Evolutionary conservation across 257 asterid genomes (phyloP).

Genomic region (Eustoma russellianum): DNA sequence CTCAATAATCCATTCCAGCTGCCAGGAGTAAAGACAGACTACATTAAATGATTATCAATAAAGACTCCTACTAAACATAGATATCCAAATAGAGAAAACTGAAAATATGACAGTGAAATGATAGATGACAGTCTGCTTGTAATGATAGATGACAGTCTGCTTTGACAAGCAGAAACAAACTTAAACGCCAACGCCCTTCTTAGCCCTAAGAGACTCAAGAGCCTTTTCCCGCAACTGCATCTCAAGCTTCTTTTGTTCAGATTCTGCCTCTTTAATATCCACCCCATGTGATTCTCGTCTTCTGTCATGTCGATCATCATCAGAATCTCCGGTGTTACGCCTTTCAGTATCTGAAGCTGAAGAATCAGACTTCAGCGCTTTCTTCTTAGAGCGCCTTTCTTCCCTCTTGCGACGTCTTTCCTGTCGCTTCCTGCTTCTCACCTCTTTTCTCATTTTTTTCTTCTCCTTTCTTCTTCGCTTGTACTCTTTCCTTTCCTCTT

Average conservation of each 20-base stretch:
- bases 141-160: slow-evolving; percentile 18
- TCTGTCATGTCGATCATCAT: slow-evolving; percentile 43
- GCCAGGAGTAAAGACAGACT: slow-evolving; percentile 81
- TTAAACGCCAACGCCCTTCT: slow-evolving; percentile 60
- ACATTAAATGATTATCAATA: slow-evolving; percentile 48
- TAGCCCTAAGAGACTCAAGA: slow-evolving; percentile 87
- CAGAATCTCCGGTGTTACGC: slow-evolving; percentile 21
- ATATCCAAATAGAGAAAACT: slow-evolving; percentile 26
- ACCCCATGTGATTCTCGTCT: slow-evolving; percentile 23
- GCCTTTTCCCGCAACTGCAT: slow-evolving; percentile 96
- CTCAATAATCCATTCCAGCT: slow-evolving; percentile 77
- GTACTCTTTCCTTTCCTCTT: slow-evolving; percentile 65
- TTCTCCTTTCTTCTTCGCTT: slow-evolving; percentile 80
- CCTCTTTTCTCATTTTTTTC: slow-evolving; percentile 62
- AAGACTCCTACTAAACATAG: slow-evolving; percentile 37
- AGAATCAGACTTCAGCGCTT: slow-evolving; percentile 43
- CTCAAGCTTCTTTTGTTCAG: slow-evolving; percentile 81
- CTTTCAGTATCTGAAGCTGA: slow-evolving; percentile 44
- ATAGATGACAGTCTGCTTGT: slow-evolving; percentile 18
- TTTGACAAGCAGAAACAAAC: slow-evolving; percentile 23
- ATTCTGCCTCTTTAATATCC: slow-evolving; percentile 34
- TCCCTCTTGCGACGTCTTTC: slow-evolving; percentile 61
- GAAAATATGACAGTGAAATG: slow-evolving; percentile 20
- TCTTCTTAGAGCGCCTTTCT: slow-evolving; percentile 58
- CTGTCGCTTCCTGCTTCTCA: slow-evolving; percentile 57